Percentiles rank a stretch among this genome's conserved stretches.
Conservation (phyloP, 805 yeast species). For the Kodamaea leandrae region DNA sequence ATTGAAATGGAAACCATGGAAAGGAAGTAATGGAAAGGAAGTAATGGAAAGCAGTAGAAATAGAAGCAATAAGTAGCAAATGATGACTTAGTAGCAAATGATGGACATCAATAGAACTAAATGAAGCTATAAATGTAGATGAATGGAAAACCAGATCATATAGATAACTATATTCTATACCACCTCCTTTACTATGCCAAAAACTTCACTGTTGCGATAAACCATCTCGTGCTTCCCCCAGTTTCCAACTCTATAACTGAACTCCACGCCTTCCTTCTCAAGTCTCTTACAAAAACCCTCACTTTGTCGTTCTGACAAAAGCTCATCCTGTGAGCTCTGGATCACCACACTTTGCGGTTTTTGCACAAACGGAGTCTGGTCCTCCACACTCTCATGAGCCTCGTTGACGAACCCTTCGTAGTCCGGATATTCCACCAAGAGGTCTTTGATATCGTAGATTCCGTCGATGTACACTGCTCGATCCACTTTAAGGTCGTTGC, state of each 20-base stretch:
- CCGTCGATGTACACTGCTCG: conserved; percentile 56
- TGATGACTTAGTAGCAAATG: too few species aligned
- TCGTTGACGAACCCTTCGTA: conserved; percentile 56
- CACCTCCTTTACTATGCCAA: conserved; percentile 14
- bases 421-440: conserved; percentile 59
- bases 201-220: conserved; percentile 42
- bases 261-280: conserved; percentile 12
- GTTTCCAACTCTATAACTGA: conserved; percentile 22
- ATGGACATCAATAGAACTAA: too few species aligned
- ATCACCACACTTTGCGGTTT: conserved; percentile 36
- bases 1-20: too few species aligned
- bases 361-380: conserved; percentile 13
- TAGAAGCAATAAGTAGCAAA: too few species aligned
- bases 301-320: conserved; percentile 50
- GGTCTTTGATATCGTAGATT: conserved; percentile 52
- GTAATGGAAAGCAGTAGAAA: too few species aligned
- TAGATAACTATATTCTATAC: background rate
- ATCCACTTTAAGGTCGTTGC: conserved; percentile 18
- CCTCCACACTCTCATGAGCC: conserved; percentile 44
- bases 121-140: too few species aligned
- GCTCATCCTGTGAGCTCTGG: conserved; percentile 68
- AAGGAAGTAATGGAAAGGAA: too few species aligned
- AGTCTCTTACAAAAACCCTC: conserved; percentile 32
- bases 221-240: conserved; percentile 70
- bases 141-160: too few species aligned